Evolutionary conservation across 352 stramenopile species (phyloP), one percentile per base, ranked within the genome.

Genomic region (Phytopythium montanum): DNA sequence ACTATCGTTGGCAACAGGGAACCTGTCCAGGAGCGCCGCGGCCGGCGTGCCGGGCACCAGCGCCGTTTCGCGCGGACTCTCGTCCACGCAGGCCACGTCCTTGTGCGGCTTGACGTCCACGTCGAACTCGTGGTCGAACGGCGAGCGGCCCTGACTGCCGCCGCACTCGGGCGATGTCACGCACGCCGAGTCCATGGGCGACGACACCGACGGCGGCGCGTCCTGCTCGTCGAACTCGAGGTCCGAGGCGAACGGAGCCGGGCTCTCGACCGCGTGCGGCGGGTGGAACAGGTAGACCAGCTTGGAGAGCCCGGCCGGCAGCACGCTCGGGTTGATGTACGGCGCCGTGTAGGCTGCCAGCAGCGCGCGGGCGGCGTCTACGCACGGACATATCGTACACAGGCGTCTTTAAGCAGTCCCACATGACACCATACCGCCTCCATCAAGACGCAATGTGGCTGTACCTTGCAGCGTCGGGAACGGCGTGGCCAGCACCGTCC

Each of bases 391-490:
- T 81, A 42, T 9, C 8, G 21, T 72, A 86, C 61, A 81, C 59
- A 87, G 45, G 58, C 75, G 76, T 76, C 68, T 81, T 83, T 89
- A 87, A 86, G 72, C 46, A 78, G 61, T 75, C 69, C 75, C 74
- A 87, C 70, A 72, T 39, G 50, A 68, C 42, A 76, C 65, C 60
- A 79, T n/a, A n/a, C 54, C 69, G 57, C 64, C 64, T 57, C 55
- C 78, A 31, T n/a, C n/a, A 3, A 39, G 23, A 29, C 31, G 16
- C 18, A 59, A n/a, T n/a, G n/a, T n/a, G 66, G 54, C 64, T 80
- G 75, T 92, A 92, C 83, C 83, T 91, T 91, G 73, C 69, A 92
- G 82, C 68, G 81, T 88, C 78, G 74, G 69, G 46, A 88, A 77
- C 56, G 77, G 75, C 16, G 79, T 88, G 39, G 71, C 62, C 63